phyloP scores from a whole-genome alignment of 1,284 basidiomycete genomes.

The Ustilago bromivora region DNA sequence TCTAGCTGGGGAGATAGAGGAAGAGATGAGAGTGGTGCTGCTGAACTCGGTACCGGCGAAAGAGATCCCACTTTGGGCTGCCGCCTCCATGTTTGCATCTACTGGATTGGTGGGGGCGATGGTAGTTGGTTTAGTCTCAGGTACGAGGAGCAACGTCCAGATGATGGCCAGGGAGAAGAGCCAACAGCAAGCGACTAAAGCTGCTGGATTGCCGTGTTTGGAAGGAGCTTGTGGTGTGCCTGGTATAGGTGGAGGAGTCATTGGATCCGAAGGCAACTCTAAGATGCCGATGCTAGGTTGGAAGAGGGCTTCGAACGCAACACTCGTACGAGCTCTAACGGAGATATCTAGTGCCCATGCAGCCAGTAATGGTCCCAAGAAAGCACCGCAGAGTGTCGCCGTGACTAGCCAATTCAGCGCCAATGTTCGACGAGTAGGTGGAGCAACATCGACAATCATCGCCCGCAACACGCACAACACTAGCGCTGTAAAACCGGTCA shows the following conservation, averaged over 20 bases:
- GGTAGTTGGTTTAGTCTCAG: constrained; percentile 38
- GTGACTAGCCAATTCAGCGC: constrained; percentile 47
- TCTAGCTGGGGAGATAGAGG: constrained; percentile 14
- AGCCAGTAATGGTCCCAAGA: constrained; percentile 43
- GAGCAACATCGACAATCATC: constrained; percentile 47
- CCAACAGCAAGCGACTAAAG: constrained; percentile 38
- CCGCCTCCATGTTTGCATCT: background rate
- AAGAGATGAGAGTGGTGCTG: background rate
- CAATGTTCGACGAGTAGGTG: constrained; percentile 37
- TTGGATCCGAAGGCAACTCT: constrained; percentile 35
- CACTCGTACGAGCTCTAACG: constrained; percentile 19
- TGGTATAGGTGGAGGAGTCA: constrained; percentile 26
- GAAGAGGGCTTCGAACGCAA: background rate
- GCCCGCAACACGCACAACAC: constrained; percentile 42
- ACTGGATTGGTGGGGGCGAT: background rate
- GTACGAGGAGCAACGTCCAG: constrained; percentile 34
- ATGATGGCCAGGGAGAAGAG: constrained; percentile 38
- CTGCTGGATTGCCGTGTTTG: constrained; percentile 50
- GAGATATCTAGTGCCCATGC: constrained; percentile 44
- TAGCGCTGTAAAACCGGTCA: constrained; percentile 39
- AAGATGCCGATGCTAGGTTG: background rate
- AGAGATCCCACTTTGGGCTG: background rate
- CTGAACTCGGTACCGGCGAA: background rate
- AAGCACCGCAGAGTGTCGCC: constrained; percentile 40
- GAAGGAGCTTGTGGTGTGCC: constrained; percentile 23